Conservation (phyloP, 441 rosid species). For the Pelargonium australe region DNA sequence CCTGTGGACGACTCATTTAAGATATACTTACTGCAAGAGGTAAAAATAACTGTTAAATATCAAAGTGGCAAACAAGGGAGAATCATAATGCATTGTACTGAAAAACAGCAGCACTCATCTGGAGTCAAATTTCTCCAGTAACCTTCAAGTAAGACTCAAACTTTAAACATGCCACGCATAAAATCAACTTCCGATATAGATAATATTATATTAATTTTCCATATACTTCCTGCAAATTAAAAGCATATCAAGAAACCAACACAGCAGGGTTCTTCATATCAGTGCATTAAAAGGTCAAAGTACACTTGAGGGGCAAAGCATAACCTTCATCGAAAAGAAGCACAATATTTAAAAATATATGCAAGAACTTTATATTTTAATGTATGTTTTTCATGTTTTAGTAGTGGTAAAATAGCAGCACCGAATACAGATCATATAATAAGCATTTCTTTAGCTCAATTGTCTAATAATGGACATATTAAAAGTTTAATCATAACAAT, state of each 20-base stretch:
- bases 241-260: neutral
- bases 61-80: constrained; percentile 3
- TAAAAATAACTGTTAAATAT: neutral
- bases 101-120: neutral
- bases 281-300: no score
- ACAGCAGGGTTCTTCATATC: neutral
- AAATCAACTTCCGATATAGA: neutral
- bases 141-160: neutral
- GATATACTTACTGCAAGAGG: constrained; percentile 32
- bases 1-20: constrained; percentile 64
- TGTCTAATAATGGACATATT: no score
- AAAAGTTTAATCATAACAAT: no score
- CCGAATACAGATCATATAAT: no score
- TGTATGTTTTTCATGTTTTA: no score
- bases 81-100: neutral
- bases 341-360: no score
- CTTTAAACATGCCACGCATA: neutral
- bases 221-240: neutral
- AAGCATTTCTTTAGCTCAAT: no score
- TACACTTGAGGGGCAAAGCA: no score
- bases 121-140: neutral
- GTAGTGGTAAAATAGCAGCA: no score
- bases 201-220: no score
- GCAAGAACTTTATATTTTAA: no score
- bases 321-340: no score